Evolutionary conservation across 2,329 filamentous ascomycete genomes (phyloP), one percentile per base, ranked within the genome.

Genomic region (Fusarium decemcellulare): DNA sequence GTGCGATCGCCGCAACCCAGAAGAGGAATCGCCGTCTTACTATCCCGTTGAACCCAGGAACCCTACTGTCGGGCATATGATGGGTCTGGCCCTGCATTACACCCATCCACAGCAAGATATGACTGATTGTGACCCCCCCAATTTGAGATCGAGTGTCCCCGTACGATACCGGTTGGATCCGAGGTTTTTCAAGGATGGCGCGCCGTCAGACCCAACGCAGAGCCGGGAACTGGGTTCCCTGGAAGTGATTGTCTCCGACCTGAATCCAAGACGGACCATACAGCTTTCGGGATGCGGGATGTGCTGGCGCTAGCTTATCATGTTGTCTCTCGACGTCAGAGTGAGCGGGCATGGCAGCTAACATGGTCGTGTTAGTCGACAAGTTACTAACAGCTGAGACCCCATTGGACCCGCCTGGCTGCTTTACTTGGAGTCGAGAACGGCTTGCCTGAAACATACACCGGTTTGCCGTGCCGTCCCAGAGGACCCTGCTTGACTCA

Each of bases 331-430:
- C 53, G 27, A 58, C 40, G 42, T 55, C 60, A 59, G 51, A 48
- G 43, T 48, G 52, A 68, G 64, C 52, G 54, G 29, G 18, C 39
- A 57, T 61, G n/a, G 48, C 23, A 14, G 47, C 42, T 29, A 48
- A 55, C 51, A 46, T 48, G 60, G 70, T 64, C 59, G 70, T 73
- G 61, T 72, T 74, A 23, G n/a, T 54, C 32, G 50, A 50, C 30
- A 15, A 52, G 16, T 63, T 59, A 47, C 60, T 50, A 62, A 57
- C 43, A 52, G 12, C 50, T 43, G 46, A 27, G 32, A 46, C 36
- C 34, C 42, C 39, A 63, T 62, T 70, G 59, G 68, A 16, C 44
- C 63, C 58, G 63, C 63, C 16, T 4, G 43, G 52, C 46, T 70
- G 51, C 39, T 64, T 72, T 63, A 60, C 60, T 52, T 61, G 46